phyloP scores from a whole-genome alignment of 1,139 yeast species.

The Zhuliangozyma parablackwelliae region DNA sequence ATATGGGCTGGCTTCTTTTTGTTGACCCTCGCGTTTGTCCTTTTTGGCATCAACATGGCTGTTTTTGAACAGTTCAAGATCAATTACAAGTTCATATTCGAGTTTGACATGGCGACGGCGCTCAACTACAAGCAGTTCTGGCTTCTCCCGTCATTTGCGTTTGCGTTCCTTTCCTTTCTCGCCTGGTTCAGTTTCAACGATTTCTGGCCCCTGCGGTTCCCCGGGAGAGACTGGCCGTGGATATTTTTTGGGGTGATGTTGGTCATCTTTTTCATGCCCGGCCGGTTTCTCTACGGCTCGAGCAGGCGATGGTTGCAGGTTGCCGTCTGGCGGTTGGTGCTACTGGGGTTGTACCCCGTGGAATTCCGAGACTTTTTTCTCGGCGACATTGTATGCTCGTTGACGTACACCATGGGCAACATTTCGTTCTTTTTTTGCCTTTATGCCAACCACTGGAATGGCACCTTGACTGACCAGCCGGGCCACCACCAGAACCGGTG shows the following conservation, averaged over 20 bases:
- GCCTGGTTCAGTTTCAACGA: conserved; percentile 74
- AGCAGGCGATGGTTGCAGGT: conserved; percentile 72
- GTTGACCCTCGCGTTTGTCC: conserved; percentile 50
- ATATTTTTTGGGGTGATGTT: conserved; percentile 57
- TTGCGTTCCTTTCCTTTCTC: conserved; percentile 54
- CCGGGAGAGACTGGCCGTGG: conserved; percentile 81
- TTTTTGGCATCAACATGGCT: conserved; percentile 65
- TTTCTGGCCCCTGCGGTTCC: conserved; percentile 57
- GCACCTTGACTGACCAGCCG: conserved; percentile 32
- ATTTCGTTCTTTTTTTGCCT: conserved; percentile 81
- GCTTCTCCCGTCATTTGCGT: conserved; percentile 55
- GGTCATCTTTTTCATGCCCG: conserved; percentile 58
- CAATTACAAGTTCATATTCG: conserved; percentile 89
- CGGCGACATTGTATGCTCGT: conserved; percentile 85
- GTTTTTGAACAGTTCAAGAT: conserved; percentile 74
- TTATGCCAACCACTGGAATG: conserved; percentile 66
- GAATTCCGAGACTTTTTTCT: conserved; percentile 91
- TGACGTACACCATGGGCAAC: conserved; percentile 85
- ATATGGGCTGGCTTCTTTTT: conserved; percentile 91
- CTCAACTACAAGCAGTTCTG: conserved; percentile 63
- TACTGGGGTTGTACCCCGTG: conserved; percentile 89
- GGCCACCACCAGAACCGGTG: conserved; percentile 46
- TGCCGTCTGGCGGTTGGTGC: conserved; percentile 65
- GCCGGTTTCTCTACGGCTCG: conserved; percentile 46
- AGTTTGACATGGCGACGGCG: conserved; percentile 71